Evolutionary conservation across 2,329 filamentous ascomycete genomes (phyloP), one percentile per base, ranked within the genome.

Genomic region (Neurospora sp.): DNA sequence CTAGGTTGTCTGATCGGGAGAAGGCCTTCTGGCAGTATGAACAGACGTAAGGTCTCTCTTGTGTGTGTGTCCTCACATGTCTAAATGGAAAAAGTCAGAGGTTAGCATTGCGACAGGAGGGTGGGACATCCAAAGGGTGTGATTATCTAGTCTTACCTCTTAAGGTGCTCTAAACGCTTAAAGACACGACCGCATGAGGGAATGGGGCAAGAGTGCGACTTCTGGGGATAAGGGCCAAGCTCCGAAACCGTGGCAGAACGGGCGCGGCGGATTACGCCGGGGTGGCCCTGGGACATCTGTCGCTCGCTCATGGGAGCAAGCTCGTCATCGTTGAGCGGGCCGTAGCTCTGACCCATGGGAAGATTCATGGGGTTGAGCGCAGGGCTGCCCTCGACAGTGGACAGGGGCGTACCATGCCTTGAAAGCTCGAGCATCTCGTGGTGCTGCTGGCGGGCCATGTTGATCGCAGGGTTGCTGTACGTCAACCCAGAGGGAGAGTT

Each of bases 161-260:
- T 99, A 78, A 99, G 89, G 84, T 99, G 96, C 84, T 99, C 96
- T 84, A 99, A 88, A 82, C 96, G 91, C 89, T 99, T 99, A 88
- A 99, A 99, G 72, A 97, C 88, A 77, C 96, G 91, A 69, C 96
- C 96, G 80, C 96, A 99, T 69, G 95, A 96, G 37, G 96, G 96
- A 77, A 99, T 99, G n/a, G 96, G 96, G 84, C 96, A 99, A 1
- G 95, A 98, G 82, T 99, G 96, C 52, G 94, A 97, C 82, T 99
- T 99, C 79, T 97, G 93, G 68, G 96, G 93, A 79, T 98, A 98
- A 15, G 96, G 96, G 39, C 93, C 93, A 73, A 97, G 88, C 81
- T 99, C 96, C 91, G 96, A 96, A 81, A 96, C 92, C 4, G 96
- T 98, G 68, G 96, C 95, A 75, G 94, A 97, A 74, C 95, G 90